Evolutionary conservation across 371 early-diverging fungal species (phyloP).

Genomic region (Paramicrosporidium saccamoebae): DNA sequence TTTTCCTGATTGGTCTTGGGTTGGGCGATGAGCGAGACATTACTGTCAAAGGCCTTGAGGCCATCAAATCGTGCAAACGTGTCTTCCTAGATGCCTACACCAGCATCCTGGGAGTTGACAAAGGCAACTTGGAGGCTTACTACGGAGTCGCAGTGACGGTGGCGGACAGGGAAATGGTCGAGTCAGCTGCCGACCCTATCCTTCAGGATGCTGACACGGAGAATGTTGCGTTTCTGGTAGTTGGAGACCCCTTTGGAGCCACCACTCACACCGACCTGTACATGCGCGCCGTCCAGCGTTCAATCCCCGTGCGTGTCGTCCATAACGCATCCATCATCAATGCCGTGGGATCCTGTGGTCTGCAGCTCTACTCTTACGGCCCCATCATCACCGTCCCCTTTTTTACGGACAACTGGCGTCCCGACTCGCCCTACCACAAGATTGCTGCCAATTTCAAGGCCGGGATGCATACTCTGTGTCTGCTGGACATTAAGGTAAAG

Average conservation of each 20-base stretch:
- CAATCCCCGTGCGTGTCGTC: conserved; percentile 49
- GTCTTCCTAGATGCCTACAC: conserved; percentile 98
- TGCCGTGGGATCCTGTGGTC: conserved; percentile 86
- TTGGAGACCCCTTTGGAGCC: conserved; percentile 96
- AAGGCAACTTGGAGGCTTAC: conserved; percentile 45
- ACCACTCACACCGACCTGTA: conserved; percentile 97
- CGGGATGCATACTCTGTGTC: conserved; percentile 83
- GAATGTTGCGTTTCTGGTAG: conserved; percentile 86
- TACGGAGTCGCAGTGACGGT: conserved; percentile 47
- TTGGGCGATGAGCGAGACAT: conserved; percentile 83
- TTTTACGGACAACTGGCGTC: conserved; percentile 82
- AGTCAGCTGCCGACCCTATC: conserved; percentile 62
- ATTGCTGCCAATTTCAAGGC: conserved; percentile 47
- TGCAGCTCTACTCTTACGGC: conserved; percentile 95
- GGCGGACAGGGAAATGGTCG: conserved; percentile 90
- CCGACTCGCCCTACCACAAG: conserved; percentile 82
- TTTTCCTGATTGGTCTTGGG: conserved; percentile 85
- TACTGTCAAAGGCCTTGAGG: conserved; percentile 76
- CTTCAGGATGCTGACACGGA: conserved; percentile 47
- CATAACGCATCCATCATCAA: conserved; percentile 98
- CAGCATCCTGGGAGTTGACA: conserved; percentile 54
- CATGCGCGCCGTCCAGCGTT: conserved; percentile 58
- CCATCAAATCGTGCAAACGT: conserved; percentile 47
- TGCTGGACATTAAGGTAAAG: conserved; percentile 93
- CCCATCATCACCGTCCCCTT: conserved; percentile 95